phyloP scores from a whole-genome alignment of 768 basidiomycete genomes.

The Phlebiopsis gigantea region DNA sequence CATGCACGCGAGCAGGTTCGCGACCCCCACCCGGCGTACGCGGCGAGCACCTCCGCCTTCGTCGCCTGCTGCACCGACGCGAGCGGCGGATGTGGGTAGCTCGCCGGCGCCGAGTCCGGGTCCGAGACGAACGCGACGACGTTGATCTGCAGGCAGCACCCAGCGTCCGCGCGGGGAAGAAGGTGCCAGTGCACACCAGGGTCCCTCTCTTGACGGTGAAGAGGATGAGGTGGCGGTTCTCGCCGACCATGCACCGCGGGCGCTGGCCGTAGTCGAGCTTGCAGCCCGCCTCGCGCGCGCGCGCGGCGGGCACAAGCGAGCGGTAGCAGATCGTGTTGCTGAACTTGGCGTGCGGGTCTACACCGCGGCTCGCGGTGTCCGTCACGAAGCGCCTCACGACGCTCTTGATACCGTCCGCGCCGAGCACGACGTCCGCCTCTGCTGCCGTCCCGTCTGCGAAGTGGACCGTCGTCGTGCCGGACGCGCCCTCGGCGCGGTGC shows the following conservation, averaged over 20 bases:
- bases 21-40: constrained; percentile 40
- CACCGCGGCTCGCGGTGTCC: constrained; percentile 20
- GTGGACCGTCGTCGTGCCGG: constrained; percentile 25
- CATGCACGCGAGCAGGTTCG: constrained; percentile 36
- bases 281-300: constrained; percentile 36
- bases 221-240: constrained; percentile 48
- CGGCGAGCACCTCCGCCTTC: constrained; percentile 37
- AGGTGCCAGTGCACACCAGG: constrained; percentile 26
- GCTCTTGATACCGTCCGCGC: constrained; percentile 33
- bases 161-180: not conserved
- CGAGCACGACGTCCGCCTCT: constrained; percentile 44
- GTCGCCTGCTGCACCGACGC: constrained; percentile 38
- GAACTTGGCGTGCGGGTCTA: constrained; percentile 30
- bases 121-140: constrained; percentile 40
- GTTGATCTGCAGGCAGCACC: constrained; percentile 27
- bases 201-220: constrained; percentile 41
- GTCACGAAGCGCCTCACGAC: constrained; percentile 34
- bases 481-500: not conserved
- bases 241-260: constrained; percentile 39
- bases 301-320: constrained; percentile 36
- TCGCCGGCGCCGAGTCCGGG: constrained; percentile 12
- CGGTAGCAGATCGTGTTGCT: constrained; percentile 48
- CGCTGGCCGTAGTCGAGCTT: constrained; percentile 31
- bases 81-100: constrained; percentile 19
- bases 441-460: constrained; percentile 46